These are phyloP conservation scores for Eucalyptus marginata DNA, from an alignment of 345 rosid species.

Conservation along the genomic window DNA sequence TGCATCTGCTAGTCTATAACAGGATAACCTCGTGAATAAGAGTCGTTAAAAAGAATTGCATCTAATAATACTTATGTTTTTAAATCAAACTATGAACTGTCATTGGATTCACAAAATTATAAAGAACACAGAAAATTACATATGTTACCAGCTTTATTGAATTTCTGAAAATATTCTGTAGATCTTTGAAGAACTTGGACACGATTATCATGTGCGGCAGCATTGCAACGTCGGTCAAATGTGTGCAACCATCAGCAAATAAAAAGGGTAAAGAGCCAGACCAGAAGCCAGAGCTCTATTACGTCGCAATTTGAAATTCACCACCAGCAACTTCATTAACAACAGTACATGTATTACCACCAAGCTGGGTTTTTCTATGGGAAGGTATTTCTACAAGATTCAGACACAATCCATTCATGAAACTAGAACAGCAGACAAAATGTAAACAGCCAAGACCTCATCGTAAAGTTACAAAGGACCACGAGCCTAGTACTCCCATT, in stretches of 20 bases:
- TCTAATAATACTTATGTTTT: neutral
- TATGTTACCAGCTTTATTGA: neutral
- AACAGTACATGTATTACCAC: neutral
- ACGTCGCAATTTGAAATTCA: neutral
- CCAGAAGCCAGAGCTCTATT: neutral
- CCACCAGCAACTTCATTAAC: neutral
- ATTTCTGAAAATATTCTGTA: neutral
- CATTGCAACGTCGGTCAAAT: neutral
- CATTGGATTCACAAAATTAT: neutral
- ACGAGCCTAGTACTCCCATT: conserved; percentile 48
- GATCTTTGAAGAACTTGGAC: neutral
- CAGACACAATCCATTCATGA: neutral
- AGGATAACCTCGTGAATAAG: neutral
- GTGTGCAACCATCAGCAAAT: neutral
- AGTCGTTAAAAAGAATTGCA: neutral
- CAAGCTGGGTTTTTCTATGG: neutral
- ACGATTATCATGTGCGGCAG: neutral
- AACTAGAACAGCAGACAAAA: neutral
- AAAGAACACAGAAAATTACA: neutral
- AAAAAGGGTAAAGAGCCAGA: neutral
- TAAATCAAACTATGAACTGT: neutral
- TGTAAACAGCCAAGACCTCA: neutral
- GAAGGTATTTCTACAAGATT: neutral
- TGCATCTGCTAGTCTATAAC: neutral
- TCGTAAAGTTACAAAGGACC: neutral